phyloP scores from a whole-genome alignment of 768 basidiomycete species.

The Leccinellum luteum region DNA sequence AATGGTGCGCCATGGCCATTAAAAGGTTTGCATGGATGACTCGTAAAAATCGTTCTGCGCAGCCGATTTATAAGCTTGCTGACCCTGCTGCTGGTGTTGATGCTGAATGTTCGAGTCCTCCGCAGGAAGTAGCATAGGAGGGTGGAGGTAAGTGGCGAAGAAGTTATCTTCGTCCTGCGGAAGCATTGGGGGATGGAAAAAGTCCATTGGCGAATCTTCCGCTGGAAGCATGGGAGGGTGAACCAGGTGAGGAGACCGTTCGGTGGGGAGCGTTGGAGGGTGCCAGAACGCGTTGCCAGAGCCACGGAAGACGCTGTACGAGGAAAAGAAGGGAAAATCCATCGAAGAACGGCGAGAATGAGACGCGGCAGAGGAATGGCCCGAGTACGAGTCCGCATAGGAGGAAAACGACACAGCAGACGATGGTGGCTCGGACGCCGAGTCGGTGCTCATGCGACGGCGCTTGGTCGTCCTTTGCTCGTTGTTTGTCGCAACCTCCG shows the following conservation, averaged over 20 bases:
- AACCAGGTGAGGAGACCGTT: conserved; percentile 54
- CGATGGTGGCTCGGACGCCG: conserved; percentile 50
- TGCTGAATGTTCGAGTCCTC: conserved; percentile 31
- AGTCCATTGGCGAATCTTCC: conserved; percentile 72
- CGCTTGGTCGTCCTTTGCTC: conserved; percentile 56
- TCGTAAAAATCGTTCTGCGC: conserved; percentile 34
- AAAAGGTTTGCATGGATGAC: conserved; percentile 35
- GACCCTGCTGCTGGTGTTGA: conserved; percentile 23
- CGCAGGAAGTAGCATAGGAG: conserved; percentile 50
- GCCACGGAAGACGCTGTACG: conserved; percentile 50
- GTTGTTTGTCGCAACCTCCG: conserved; percentile 30
- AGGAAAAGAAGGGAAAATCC: conserved; percentile 62
- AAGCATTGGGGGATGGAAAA: conserved; percentile 60
- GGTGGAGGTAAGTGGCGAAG: conserved; percentile 52
- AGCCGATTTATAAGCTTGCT: conserved; percentile 15
- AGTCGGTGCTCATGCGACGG: conserved; percentile 65
- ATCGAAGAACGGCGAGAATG: conserved; percentile 63
- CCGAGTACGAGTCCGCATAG: conserved; percentile 59
- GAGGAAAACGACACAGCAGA: conserved; percentile 65
- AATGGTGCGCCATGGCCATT: conserved; percentile 7
- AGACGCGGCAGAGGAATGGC: conserved; percentile 52
- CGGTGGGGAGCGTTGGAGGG: conserved; percentile 67
- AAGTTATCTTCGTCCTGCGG: conserved; percentile 66
- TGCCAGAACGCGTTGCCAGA: conserved; percentile 69
- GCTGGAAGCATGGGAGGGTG: conserved; percentile 70